These are phyloP conservation scores for Xenoacremonium recifei DNA, from an alignment of 2,329 filamentous ascomycete species.

Conservation along the genomic window DNA sequence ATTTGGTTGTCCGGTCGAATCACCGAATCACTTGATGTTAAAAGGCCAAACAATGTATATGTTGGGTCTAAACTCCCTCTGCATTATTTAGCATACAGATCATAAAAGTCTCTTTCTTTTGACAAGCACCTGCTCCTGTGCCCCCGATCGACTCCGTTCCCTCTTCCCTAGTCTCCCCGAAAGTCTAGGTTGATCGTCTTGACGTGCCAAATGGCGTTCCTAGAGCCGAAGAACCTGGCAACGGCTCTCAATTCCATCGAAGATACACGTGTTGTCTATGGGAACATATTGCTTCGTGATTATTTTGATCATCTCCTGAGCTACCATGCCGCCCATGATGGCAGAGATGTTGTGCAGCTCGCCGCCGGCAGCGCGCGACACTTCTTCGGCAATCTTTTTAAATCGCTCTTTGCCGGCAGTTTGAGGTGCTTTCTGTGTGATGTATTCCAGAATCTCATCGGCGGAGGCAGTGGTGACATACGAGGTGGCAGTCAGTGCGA, in stretches of 20 bases:
- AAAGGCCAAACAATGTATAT: no score
- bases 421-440: conserved; percentile 44
- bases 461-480: conserved; percentile 43
- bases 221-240: conserved; percentile 44
- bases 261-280: conserved; percentile 69
- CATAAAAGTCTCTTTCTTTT: not conserved
- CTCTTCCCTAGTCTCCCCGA: no score
- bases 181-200: no score
- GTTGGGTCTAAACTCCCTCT: no score
- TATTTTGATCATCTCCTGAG: conserved; percentile 96
- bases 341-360: conserved; percentile 94
- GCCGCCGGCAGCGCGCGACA: conserved; percentile 73
- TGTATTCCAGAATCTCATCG: conserved; percentile 52
- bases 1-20: no score
- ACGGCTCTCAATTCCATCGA: conserved; percentile 65
- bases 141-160: not conserved
- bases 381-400: conserved; percentile 58
- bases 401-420: conserved; percentile 51
- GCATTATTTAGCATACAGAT: no score
- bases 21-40: no score
- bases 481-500: conserved; percentile 59
- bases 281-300: conserved; percentile 72
- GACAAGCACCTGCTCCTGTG: not conserved
- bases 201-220: not conserved
- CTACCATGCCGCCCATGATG: conserved; percentile 84